Conservation (phyloP, 108 stramenopile genomes). For the Skeletonema menzelii region DNA sequence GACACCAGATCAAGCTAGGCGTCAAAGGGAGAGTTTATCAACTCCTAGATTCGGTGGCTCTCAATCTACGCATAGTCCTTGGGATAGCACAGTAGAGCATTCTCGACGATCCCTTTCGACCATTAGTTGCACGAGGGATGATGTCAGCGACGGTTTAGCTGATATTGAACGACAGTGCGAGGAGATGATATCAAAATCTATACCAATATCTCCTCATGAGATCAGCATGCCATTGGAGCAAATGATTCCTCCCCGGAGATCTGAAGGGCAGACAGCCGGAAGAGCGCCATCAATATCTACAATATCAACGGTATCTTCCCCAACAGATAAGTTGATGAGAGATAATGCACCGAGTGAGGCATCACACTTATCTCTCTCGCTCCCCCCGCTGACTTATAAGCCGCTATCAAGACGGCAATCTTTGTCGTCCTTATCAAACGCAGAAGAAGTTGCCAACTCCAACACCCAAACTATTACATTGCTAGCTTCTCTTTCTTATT, state of each 20-base stretch:
- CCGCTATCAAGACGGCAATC: neutral
- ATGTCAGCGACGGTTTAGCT: too few species aligned
- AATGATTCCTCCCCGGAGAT: neutral
- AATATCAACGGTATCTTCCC: neutral
- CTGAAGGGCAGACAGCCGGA: neutral
- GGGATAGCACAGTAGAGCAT: neutral
- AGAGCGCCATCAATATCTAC: neutral
- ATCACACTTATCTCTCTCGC: too few species aligned
- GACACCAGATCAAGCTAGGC: neutral
- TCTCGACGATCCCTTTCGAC: neutral
- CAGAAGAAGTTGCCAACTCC: too few species aligned
- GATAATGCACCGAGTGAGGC: neutral
- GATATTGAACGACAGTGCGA: too few species aligned
- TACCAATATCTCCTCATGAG: neutral
- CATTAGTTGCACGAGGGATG: neutral
- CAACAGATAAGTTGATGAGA: neutral
- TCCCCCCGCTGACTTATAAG: neutral
- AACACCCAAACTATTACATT: too few species aligned
- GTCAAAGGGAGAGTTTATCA: neutral
- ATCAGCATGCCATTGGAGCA: neutral
- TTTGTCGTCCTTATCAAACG: neutral
- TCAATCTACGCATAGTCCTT: neutral
- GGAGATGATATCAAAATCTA: too few species aligned
- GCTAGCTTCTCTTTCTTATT: too few species aligned
- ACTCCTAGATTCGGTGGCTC: neutral